Base-by-base conservation (phyloP, 176 grass and related monocot genomes). In the Aechmea fasciata region DNA sequence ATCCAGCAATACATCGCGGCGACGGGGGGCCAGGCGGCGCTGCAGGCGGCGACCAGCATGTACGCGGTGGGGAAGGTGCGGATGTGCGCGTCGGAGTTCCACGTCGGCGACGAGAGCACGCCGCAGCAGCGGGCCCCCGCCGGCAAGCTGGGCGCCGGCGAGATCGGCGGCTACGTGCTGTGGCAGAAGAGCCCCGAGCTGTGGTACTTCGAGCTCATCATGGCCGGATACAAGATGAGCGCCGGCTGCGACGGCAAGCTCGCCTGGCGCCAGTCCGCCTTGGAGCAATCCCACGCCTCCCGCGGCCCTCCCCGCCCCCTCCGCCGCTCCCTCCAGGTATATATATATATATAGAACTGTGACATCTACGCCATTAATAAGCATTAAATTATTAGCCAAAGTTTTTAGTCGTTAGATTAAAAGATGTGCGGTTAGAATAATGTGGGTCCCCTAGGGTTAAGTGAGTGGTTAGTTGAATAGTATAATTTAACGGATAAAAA, bases 181-280 rank as follows among this genome's bases (percentile, higher is more conserved):
- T 99, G 87, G 94, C 94, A 99, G 72, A 94, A 93, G 82, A 84
- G 63, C 68, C 90, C 94, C 66, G 95, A 93, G 75, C 29, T 99
- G 47, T 99, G 95, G 95, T 90, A 82, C 80, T 99, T 99, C 51
- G 90, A 99, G 82, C 83, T 93, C 72, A 85, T 99, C 74, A 99
- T 99, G 87, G 86, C 77, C 9, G 87, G 95, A 17, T 76, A 83
- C 79, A 99, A 99, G 87, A 89, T 93, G 79, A 93, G 82, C 71
- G 79, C 89, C 66, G 94, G 90, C 47, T 90, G 90, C 76, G 78
- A 93, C 74, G 84, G 87, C 11, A 87, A 93, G 73, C 48, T 99
- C 57, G 82, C 89, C 2, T 99, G 94, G 94, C 88, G 89, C 50
- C 94, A 93, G 69, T 90, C 94, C 28, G 78, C 89, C 49, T 73